Evolutionary conservation across 2,329 filamentous ascomycete species (phyloP), one percentile per base, ranked within the genome.

Genomic region (Paecilomyces sp.): DNA sequence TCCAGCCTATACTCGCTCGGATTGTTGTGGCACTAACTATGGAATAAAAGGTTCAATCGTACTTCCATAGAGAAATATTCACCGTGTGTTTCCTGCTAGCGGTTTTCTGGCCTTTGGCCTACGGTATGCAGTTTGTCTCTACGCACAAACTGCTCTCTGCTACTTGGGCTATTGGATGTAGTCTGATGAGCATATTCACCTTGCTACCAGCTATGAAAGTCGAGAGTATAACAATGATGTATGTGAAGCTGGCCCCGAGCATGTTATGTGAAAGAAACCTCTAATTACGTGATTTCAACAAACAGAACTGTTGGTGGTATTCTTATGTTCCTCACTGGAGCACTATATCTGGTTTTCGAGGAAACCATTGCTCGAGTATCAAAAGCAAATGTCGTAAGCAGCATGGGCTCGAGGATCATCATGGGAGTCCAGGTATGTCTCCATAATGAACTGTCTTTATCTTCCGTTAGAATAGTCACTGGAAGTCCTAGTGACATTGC

Each of bases 181-280:
- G 88, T 1, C 77, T 87, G 3, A 96, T 97, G 92, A 94, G 93
- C 72, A 83, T 84, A 2, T 99, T 99, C 70, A 99, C 94, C 0
- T 76, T 97, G 13, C 80, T 99, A 1, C 89, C 91, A 1, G 94
- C 91, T 1, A 88, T 90, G 74, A 99, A 97, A 74, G 79, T 85
- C 0, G 95, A 99, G 71, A 85, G 89, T 66, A 72, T 91, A 3
- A 82, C 79, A 58, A 79, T 91, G 28, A 91, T 96, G 88, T 92
- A 79, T 57, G 72, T 15, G 15, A 47, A 41, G 15, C n/a, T 3
- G 6, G n/a, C 8, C 6, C n/a, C 41, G 36, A 5, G n/a, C n/a
- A 28, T 47, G 18, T 47, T 3, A 22, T 22, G 41, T 12, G 15
- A 22, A 7, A n/a, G 5, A 47, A 47, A 33, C 3, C 7, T 3